Conservation (phyloP, 1,139 yeast species). For the Taphrina sp. region DNA sequence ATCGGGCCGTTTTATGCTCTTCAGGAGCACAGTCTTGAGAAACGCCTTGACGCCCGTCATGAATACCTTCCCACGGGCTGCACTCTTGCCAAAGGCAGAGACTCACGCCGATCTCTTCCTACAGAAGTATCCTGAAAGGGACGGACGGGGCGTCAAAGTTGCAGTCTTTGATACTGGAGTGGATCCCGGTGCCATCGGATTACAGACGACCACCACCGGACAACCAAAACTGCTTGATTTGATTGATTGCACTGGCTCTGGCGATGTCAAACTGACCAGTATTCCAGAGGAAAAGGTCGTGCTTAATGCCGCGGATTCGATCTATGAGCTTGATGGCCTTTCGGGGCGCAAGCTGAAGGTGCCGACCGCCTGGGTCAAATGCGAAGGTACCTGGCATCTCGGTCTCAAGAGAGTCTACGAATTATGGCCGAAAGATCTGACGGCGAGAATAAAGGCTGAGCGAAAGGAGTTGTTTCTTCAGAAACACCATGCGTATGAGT, state of each 20-base stretch:
- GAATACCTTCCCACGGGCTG: constrained; percentile 11
- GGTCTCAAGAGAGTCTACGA: constrained; percentile 35
- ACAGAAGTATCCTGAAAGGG: constrained; percentile 30
- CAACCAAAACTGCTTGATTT: constrained; percentile 33
- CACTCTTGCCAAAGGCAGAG: constrained; percentile 29
- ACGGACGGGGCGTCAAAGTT: constrained; percentile 35
- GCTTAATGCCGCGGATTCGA: background rate
- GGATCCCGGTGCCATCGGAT: constrained; percentile 35
- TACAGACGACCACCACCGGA: constrained; percentile 32
- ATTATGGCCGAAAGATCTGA: constrained; percentile 33
- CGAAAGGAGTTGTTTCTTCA: constrained; percentile 30
- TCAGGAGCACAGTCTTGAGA: too few relatives aligned
- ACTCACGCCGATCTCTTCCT: constrained; percentile 34
- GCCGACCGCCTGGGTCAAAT: constrained; percentile 31
- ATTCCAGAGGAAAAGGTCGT: background rate
- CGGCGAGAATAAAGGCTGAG: constrained; percentile 25
- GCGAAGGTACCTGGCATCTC: constrained; percentile 34
- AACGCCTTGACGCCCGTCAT: too few relatives aligned
- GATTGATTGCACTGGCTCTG: constrained; percentile 35
- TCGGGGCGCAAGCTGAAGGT: constrained; percentile 33
- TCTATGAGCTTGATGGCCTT: constrained; percentile 26
- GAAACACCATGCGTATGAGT: constrained; percentile 21
- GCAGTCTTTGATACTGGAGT: constrained; percentile 36
- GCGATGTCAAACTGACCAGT: constrained; percentile 27
- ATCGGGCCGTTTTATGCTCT: too few relatives aligned